Conservation (phyloP, 176 grass and related monocot species). For the Juncus effusus region DNA sequence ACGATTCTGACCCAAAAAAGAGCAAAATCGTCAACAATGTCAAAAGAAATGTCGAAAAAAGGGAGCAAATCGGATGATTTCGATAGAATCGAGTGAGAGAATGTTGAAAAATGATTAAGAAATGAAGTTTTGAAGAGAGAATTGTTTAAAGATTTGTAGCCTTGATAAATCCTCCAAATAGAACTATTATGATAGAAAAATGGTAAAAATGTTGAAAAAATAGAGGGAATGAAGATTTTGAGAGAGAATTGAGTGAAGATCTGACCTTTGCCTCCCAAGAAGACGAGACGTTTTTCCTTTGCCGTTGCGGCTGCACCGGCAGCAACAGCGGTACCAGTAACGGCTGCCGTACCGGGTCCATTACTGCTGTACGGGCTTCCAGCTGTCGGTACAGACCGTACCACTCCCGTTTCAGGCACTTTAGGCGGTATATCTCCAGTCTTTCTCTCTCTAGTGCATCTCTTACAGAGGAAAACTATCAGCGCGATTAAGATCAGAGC, state of each 20-base stretch:
- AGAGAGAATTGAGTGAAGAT: too few relatives aligned
- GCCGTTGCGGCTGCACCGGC: slow-evolving; percentile 25
- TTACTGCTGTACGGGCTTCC: slow-evolving; percentile 33
- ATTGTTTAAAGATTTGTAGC: too few relatives aligned
- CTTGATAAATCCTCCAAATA: too few relatives aligned
- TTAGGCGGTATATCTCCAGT: slow-evolving; percentile 35
- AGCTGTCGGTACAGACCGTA: slow-evolving; percentile 40
- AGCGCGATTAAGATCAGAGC: slow-evolving; percentile 54
- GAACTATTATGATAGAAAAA: too few relatives aligned
- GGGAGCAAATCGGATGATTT: too few relatives aligned
- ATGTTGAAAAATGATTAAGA: too few relatives aligned
- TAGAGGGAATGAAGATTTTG: too few relatives aligned
- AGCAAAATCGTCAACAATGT: neutral
- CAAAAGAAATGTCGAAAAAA: too few relatives aligned
- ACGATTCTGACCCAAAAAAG: slow-evolving; percentile 44
- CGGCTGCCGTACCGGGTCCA: neutral
- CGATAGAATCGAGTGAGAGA: too few relatives aligned
- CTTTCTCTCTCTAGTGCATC: slow-evolving; percentile 29
- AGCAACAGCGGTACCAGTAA: neutral
- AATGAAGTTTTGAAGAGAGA: too few relatives aligned
- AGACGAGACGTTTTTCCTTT: slow-evolving; percentile 66
- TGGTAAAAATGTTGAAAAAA: too few relatives aligned
- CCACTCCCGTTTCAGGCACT: slow-evolving; percentile 32
- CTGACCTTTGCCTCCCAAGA: slow-evolving; percentile 44
- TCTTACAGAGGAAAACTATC: slow-evolving; percentile 62